Evolutionary conservation across 2,329 filamentous ascomycete species (phyloP).

Genomic region (Fusarium incarnatum): DNA sequence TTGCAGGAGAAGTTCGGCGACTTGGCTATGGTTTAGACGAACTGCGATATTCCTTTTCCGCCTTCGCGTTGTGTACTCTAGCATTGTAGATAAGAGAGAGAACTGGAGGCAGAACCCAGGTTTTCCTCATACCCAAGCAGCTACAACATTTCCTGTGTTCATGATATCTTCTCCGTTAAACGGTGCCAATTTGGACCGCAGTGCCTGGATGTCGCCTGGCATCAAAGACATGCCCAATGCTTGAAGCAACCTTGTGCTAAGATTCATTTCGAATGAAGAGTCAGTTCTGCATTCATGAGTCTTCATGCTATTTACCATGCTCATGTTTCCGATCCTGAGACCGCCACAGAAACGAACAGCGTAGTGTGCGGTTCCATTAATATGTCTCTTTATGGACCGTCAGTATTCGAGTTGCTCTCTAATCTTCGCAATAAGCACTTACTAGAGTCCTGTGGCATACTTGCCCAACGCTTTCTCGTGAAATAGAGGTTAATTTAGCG

Average conservation of each 20-base stretch:
- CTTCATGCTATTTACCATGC: background rate
- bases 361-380: background rate
- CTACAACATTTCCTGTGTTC: constrained; percentile 43
- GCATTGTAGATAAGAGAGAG: constrained; percentile 73
- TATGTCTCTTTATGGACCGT: background rate
- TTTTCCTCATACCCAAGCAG: constrained; percentile 50
- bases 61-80: constrained; percentile 73
- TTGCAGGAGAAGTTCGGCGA: constrained; percentile 97
- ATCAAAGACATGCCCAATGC: background rate
- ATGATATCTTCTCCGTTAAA: constrained; percentile 11
- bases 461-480: background rate
- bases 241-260: background rate
- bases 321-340: background rate
- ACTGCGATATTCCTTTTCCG: constrained; percentile 51
- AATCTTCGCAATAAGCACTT: background rate
- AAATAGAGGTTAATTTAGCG: background rate
- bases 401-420: background rate
- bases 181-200: background rate
- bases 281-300: background rate
- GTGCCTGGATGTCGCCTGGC: background rate
- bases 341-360: background rate
- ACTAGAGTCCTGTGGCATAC: background rate
- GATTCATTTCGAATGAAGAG: background rate
- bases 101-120: constrained; percentile 51
- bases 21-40: constrained; percentile 87